These are phyloP conservation scores for Cryptococcus jaspeensis DNA, from an alignment of 1,284 basidiomycete species.

Conservation along the genomic window DNA sequence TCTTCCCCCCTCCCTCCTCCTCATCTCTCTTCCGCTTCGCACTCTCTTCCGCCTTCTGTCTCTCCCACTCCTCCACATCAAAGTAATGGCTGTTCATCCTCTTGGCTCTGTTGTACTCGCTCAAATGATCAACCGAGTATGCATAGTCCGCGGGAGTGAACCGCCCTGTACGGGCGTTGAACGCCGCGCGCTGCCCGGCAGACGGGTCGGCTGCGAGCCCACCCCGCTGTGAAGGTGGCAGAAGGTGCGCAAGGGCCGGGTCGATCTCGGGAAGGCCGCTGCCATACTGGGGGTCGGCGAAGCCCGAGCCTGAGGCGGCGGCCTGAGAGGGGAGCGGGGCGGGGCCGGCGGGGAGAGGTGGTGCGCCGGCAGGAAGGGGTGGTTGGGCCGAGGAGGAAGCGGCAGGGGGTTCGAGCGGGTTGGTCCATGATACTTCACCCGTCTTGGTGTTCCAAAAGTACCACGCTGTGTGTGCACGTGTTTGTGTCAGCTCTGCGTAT, in stretches of 20 bases:
- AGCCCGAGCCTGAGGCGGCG: slow-evolving; percentile 25
- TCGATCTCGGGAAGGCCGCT: slow-evolving; percentile 67
- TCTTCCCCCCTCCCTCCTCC: slow-evolving; percentile 55
- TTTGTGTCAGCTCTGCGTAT: not conserved
- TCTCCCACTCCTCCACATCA: slow-evolving; percentile 77
- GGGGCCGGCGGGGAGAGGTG: slow-evolving; percentile 33
- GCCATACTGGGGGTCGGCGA: slow-evolving; percentile 2
- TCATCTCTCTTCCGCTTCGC: slow-evolving; percentile 59
- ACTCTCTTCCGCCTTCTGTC: slow-evolving; percentile 58
- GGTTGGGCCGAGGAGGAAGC: slow-evolving; percentile 28
- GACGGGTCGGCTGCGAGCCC: slow-evolving; percentile 52
- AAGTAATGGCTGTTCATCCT: slow-evolving; percentile 87
- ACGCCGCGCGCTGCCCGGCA: slow-evolving; percentile 60
- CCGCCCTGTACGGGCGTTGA: slow-evolving; percentile 79
- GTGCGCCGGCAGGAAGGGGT: slow-evolving; percentile 35
- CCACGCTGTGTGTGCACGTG: slow-evolving; percentile 57
- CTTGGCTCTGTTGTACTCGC: slow-evolving; percentile 77
- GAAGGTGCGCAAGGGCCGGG: slow-evolving; percentile 75
- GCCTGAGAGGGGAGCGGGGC: slow-evolving; percentile 28
- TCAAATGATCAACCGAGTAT: slow-evolving; percentile 67
- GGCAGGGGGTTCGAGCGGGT: slow-evolving; percentile 60
- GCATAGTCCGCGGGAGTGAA: slow-evolving; percentile 59
- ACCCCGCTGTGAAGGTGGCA: slow-evolving; percentile 62
- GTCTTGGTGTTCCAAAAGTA: slow-evolving; percentile 82
- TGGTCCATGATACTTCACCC: slow-evolving; percentile 82